Percentiles rank a stretch among this genome's conserved stretches.
phyloP scores from a whole-genome alignment of 305 asterid species.

The Rubia balearica region DNA sequence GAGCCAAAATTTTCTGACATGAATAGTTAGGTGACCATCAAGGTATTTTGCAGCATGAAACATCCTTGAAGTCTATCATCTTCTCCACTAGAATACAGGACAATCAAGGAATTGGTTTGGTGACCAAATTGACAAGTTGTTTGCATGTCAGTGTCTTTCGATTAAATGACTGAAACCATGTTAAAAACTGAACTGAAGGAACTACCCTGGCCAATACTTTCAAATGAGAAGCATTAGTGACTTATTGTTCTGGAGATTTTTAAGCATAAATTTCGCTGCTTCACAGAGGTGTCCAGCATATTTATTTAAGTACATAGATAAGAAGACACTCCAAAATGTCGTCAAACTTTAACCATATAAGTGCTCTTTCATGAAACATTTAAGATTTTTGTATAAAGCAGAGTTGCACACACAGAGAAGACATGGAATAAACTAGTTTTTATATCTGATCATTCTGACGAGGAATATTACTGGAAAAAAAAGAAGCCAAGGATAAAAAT shows the following conservation, averaged over 20 bases:
- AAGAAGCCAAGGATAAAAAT: slow-evolving; percentile 7
- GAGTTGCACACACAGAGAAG: neutral
- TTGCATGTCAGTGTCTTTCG: neutral
- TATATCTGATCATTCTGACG: neutral
- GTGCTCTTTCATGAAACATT: neutral
- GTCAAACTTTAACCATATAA: neutral
- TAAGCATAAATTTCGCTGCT: neutral
- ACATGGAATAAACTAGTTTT: neutral
- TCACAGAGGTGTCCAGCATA: neutral
- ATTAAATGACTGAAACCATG: neutral
- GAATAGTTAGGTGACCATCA: neutral
- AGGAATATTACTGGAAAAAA: neutral
- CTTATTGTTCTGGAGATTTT: neutral
- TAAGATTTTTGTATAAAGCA: neutral
- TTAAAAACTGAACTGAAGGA: neutral
- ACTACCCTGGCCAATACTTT: neutral
- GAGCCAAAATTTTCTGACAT: neutral
- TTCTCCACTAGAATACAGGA: neutral
- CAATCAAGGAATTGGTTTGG: neutral
- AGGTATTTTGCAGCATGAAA: neutral
- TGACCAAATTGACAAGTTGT: neutral
- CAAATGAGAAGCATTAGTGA: neutral
- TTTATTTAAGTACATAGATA: neutral
- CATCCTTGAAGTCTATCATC: neutral
- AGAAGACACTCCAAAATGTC: neutral